A percentile compares a stretch with the other conserved stretches of the same genome.
Conservation (phyloP, 2,329 filamentous ascomycete species). For the Stagonosporopsis cucurbitacearum region DNA sequence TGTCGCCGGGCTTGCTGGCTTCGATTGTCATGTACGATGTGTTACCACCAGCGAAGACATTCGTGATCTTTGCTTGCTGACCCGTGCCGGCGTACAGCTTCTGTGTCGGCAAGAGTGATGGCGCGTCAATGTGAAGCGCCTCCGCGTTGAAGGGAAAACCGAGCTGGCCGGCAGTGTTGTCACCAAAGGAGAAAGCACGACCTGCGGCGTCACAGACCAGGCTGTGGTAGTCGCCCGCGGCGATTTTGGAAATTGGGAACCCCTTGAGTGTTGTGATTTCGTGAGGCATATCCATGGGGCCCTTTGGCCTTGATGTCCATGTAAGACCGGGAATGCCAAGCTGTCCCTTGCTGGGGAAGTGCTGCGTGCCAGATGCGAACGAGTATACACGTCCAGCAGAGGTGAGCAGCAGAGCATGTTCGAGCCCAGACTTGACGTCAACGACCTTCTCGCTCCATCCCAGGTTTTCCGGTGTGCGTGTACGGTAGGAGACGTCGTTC, state of each 20-base stretch:
- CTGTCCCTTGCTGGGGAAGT: conserved; percentile 83
- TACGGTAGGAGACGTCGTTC: conserved; percentile 72
- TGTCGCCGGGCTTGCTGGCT: conserved; percentile 66
- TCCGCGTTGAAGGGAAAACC: conserved; percentile 76
- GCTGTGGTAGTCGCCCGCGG: conserved; percentile 86
- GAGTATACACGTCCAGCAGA: conserved; percentile 86
- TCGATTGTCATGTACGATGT: conserved; percentile 91
- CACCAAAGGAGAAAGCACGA: conserved; percentile 83
- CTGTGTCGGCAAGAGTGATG: conserved; percentile 72
- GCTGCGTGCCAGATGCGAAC: conserved; percentile 77
- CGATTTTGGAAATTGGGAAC: conserved; percentile 75
- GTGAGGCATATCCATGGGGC: conserved; percentile 81
- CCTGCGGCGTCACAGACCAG: conserved; percentile 78
- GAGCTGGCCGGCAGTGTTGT: conserved; percentile 90
- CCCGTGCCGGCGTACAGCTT: conserved; percentile 74
- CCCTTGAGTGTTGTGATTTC: conserved; percentile 76
- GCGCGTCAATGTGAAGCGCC: conserved; percentile 69
- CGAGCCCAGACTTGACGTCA: conserved; percentile 77
- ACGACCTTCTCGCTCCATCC: conserved; percentile 74
- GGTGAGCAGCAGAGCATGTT: conserved; percentile 87
- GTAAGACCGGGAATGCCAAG: conserved; percentile 83
- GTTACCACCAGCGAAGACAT: conserved; percentile 81
- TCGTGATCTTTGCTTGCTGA: conserved; percentile 71
- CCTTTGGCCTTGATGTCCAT: conserved; percentile 77
- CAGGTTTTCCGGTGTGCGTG: conserved; percentile 69